Evolutionary conservation across 225 moss, liverwort and hornwort genomes (phyloP).

Genomic region (Rhytidiadelphus loreus): DNA sequence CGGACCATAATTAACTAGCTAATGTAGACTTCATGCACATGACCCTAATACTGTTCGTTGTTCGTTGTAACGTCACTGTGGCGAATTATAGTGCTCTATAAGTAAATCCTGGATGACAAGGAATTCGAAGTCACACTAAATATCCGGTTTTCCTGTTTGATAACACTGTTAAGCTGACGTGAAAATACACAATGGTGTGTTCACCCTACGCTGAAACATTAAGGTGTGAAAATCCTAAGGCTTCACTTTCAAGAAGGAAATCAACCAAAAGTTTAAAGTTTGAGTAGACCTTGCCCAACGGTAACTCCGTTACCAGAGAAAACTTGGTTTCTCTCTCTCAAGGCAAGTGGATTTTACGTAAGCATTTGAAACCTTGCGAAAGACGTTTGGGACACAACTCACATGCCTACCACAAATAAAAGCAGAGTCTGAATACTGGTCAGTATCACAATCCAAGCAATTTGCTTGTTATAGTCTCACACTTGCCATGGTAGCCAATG

Average conservation of each 20-base stretch:
- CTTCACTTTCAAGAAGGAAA: background rate
- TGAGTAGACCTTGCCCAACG: background rate
- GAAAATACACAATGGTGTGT: background rate
- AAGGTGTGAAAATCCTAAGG: background rate
- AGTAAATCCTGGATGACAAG: background rate
- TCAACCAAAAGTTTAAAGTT: background rate
- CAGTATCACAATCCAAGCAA: background rate
- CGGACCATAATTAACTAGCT: background rate
- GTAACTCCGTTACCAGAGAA: background rate
- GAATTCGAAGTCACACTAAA: background rate
- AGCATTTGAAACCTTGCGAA: background rate
- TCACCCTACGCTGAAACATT: background rate
- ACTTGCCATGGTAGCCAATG: background rate
- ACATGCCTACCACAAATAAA: background rate
- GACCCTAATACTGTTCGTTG: background rate
- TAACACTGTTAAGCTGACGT: background rate
- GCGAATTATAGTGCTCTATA: background rate
- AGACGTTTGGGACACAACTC: background rate
- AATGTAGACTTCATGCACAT: background rate
- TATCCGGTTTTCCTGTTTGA: background rate
- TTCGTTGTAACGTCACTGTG: background rate
- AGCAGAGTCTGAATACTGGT: background rate
- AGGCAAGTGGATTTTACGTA: background rate
- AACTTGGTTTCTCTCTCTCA: background rate
- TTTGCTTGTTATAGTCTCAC: background rate